phyloP scores from a whole-genome alignment of 2,329 filamentous ascomycete genomes.

The Fusarium abutilonis region DNA sequence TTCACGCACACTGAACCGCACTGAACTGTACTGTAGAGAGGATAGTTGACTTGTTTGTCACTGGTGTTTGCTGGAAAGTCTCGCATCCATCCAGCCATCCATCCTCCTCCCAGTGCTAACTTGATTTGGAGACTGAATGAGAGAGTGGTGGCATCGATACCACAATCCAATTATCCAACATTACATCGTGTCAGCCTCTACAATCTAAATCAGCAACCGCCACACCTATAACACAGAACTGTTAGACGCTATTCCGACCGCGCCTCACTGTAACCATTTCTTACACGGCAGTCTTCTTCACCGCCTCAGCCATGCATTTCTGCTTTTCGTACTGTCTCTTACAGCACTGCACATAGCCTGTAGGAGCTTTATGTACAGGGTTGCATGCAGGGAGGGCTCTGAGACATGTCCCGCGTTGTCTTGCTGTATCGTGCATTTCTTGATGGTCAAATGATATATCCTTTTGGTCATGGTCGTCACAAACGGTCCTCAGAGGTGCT shows the following conservation, averaged over 20 bases:
- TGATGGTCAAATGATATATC: conserved; percentile 18
- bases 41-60: conserved; percentile 4
- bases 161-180: conserved; percentile 16
- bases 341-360: neutral
- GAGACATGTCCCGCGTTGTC: conserved; percentile 28
- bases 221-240: conserved; percentile 9
- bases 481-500: conserved; percentile 14
- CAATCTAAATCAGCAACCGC: conserved; percentile 20
- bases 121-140: neutral
- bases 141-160: conserved; percentile 12
- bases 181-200: conserved; percentile 32
- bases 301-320: conserved; percentile 33
- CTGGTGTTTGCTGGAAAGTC: neutral
- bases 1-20: conserved; percentile 14
- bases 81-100: neutral
- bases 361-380: conserved; percentile 16
- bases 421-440: conserved; percentile 20
- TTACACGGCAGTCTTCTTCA: conserved; percentile 19
- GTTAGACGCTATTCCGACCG: conserved; percentile 8
- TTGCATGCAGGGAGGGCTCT: conserved; percentile 10
- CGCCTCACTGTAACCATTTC: conserved; percentile 16
- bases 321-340: conserved; percentile 20
- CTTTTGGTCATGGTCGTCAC: neutral
- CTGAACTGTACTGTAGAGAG: too few species aligned
- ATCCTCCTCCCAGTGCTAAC: neutral